Evolutionary conservation across 1,284 basidiomycete species (phyloP), one percentile per base, ranked within the genome.

Genomic region (Puccinia polysora): DNA sequence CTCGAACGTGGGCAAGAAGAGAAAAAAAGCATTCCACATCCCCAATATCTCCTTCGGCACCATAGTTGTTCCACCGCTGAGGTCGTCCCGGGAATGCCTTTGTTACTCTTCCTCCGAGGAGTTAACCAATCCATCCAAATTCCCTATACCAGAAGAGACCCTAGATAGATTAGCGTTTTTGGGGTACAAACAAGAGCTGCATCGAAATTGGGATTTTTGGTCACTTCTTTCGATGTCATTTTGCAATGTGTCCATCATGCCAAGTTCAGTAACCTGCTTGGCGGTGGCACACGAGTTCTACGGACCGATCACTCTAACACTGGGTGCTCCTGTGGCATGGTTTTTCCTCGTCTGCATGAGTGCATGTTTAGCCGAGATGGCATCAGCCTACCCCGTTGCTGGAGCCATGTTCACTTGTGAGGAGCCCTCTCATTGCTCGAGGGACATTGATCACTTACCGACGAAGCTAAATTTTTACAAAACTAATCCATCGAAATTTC

Each of bases 391-490:
- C 32, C 69, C 69, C 25, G 60, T 63, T 8, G 50, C 69, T 36
- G 69, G 69, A 14, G 47, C 69, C 36, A 72, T 72, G 60, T 72
- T 72, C 53, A 72, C 49, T n/a, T 72, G 68, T 70, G 43, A 59
- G 67, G 7, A 18, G 15, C n/a, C n/a, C n/a, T n/a, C n/a, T n/a
- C n/a, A n/a, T n/a, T n/a, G n/a, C n/a, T n/a, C n/a, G n/a, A n/a
- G n/a, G n/a, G n/a, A n/a, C n/a, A n/a, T n/a, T n/a, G n/a, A n/a
- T n/a, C n/a, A n/a, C n/a, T n/a, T n/a, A n/a, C n/a, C n/a, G n/a
- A n/a, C n/a, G n/a, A n/a, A n/a, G n/a, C n/a, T n/a, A n/a, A n/a
- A n/a, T n/a, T n/a, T n/a, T n/a, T n/a, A n/a, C n/a, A n/a, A n/a
- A n/a, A n/a, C n/a, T n/a, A n/a, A n/a, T n/a, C n/a, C n/a, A n/a